Evolutionary conservation across 1,284 basidiomycete species (phyloP), one percentile per base, ranked within the genome.

Genomic region (Puccinia coronata): DNA sequence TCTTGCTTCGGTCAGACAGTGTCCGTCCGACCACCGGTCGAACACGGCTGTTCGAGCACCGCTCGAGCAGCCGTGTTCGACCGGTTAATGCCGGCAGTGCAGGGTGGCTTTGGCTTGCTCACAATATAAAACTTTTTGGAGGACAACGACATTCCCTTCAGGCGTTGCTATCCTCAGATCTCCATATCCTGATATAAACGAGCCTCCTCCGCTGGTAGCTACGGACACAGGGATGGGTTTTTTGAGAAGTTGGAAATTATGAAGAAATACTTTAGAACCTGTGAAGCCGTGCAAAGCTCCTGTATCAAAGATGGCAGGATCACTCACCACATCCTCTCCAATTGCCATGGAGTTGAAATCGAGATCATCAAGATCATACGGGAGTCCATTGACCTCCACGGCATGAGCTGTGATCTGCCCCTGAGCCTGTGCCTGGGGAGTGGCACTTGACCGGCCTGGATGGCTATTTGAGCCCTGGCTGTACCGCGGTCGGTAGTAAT

Each of bases 271-370:
- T 12, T 43, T 43, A 14, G 20, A 43, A 3, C 65, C 65, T n/a
- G 65, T 67, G n/a, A 67, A 47, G n/a, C 65, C 65, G 25, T 67
- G 65, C 12, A 39, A 67, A 28, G 65, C 65, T 9, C 65, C 65
- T 6, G 65, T 31, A 20, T 61, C 57, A 31, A 61, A 31, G 20
- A 61, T 61, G 8, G n/a, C 8, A 11, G 34, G 28, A 61, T 36
- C 4, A 31, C 57, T 61, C 23, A 61, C 12, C 6, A 31, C 4
- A 20, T 61, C 23, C 25, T 61, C 34, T 12, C 11, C 25, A 28
- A 61, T 6, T 31, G 25, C 8, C 12, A 61, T 31, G 57, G 57
- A 31, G 57, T 61, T 18, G 34, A 61, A 61, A 61, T 36, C 5
- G 6, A 67, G 14, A 16, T 61, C 14, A 34, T 61, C 57, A 28